These are phyloP conservation scores for Fusarium goolgardi DNA, from an alignment of 2,329 filamentous ascomycete genomes.

Conservation along the genomic window DNA sequence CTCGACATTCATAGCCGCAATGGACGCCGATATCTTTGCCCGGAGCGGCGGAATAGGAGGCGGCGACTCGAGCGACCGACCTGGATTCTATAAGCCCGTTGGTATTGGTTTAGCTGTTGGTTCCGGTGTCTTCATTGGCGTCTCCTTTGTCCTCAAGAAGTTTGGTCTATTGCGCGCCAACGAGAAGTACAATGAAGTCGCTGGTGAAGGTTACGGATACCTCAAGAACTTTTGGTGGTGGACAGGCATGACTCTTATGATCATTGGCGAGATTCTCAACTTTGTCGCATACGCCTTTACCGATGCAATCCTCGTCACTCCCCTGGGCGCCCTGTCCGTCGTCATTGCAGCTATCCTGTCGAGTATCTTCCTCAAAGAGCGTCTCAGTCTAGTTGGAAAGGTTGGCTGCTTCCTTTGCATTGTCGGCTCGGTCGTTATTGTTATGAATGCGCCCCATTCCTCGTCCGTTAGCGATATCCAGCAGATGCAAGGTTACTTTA, in stretches of 20 bases:
- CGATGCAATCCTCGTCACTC: slow-evolving; percentile 94
- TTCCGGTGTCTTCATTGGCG: slow-evolving; percentile 92
- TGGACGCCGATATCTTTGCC: slow-evolving; percentile 44
- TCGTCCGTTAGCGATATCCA: slow-evolving; percentile 89
- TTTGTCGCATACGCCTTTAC: slow-evolving; percentile 97
- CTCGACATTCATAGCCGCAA: slow-evolving; percentile 18
- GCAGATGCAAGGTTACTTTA: slow-evolving; percentile 89
- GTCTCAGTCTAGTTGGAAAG: slow-evolving; percentile 94
- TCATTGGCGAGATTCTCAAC: slow-evolving; percentile 95
- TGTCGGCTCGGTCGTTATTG: slow-evolving; percentile 91
- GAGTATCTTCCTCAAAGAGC: slow-evolving; percentile 94
- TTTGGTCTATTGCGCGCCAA: slow-evolving; percentile 90
- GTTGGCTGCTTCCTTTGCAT: slow-evolving; percentile 97
- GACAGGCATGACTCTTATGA: slow-evolving; percentile 96
- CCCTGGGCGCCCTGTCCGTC: slow-evolving; percentile 89
- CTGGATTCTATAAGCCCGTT: slow-evolving; percentile 79
- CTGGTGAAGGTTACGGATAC: slow-evolving; percentile 96
- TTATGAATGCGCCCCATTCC: slow-evolving; percentile 89
- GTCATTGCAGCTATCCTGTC: slow-evolving; percentile 92
- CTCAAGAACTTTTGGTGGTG: slow-evolving; percentile 97
- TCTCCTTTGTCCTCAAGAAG: slow-evolving; percentile 97
- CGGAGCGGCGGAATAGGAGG: slow-evolving; percentile 36
- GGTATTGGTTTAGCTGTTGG: slow-evolving; percentile 87
- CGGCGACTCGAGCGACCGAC: slow-evolving; percentile 50
- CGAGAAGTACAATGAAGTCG: slow-evolving; percentile 94